Conservation (phyloP, 257 asterid species). For the Przewalskia tangutica region DNA sequence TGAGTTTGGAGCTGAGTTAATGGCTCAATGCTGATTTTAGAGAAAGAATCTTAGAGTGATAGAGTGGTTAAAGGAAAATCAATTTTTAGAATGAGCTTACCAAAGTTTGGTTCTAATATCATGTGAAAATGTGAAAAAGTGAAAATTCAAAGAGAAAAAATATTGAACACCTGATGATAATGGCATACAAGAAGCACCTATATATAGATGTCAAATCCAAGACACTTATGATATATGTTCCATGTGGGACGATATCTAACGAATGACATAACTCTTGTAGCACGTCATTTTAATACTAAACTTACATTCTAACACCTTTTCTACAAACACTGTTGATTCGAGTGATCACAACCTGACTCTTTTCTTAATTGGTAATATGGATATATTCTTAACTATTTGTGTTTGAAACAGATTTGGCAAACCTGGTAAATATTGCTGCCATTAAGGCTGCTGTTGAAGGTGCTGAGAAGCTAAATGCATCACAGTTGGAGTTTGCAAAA, state of each 20-base stretch:
- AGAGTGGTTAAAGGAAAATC: background rate
- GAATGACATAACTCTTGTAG: background rate
- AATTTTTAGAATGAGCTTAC: background rate
- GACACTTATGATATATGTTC: background rate
- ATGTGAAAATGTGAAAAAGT: background rate
- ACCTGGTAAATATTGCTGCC: constrained; percentile 91
- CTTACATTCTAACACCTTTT: background rate
- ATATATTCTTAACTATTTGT: constrained; percentile 1
- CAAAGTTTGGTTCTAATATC: background rate
- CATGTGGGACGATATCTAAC: background rate
- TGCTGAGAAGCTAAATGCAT: constrained; percentile 71
- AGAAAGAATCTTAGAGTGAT: background rate
- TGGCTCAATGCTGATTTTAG: background rate
- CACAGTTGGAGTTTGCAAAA: constrained; percentile 88
- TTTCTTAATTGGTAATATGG: background rate
- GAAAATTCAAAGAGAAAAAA: background rate
- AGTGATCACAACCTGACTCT: background rate
- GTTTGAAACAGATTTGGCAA: constrained; percentile 61
- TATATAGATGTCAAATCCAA: background rate
- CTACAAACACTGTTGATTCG: background rate
- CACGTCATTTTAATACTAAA: background rate
- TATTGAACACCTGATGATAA: background rate
- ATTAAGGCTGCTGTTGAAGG: constrained; percentile 98
- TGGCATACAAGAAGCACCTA: background rate
- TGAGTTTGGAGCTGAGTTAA: background rate